Percentiles rank a stretch among this genome's conserved stretches.
Conservation (phyloP, 371 early-diverging fungal species). For the Basidiobolus meristosporus region DNA sequence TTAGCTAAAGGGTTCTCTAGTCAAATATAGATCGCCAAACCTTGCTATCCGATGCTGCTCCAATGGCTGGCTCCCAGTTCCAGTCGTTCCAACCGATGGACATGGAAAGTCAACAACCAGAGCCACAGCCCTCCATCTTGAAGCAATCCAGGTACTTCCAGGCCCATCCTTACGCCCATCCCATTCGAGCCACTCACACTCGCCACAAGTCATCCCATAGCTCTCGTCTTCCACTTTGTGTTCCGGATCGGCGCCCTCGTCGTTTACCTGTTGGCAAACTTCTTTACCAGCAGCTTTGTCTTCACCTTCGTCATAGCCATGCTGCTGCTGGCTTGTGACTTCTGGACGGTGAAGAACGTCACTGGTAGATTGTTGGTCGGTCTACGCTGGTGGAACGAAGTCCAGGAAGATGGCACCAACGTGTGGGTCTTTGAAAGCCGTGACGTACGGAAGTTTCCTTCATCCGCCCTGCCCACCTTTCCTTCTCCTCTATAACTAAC, state of each 20-base stretch:
- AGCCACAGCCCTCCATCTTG: too few relatives aligned
- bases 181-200: too few relatives aligned
- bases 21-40: too few relatives aligned
- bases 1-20: too few relatives aligned
- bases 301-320: slow-evolving; percentile 82
- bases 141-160: too few relatives aligned
- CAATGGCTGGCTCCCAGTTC: too few relatives aligned
- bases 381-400: slow-evolving; percentile 96
- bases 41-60: too few relatives aligned
- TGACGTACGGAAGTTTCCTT: slow-evolving; percentile 28
- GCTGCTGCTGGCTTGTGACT: slow-evolving; percentile 82
- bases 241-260: slow-evolving; percentile 67
- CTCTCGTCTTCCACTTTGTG: slow-evolving; percentile 72
- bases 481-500: too few relatives aligned
- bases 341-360: slow-evolving; percentile 97
- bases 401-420: slow-evolving; percentile 77
- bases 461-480: background rate
- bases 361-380: slow-evolving; percentile 92
- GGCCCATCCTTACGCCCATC: too few relatives aligned
- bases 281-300: slow-evolving; percentile 66
- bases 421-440: slow-evolving; percentile 90
- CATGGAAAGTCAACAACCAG: too few relatives aligned
- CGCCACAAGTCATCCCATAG: slow-evolving; percentile 88
- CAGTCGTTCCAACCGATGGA: too few relatives aligned
- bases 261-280: slow-evolving; percentile 60